Percentiles rank a stretch among this genome's conserved stretches.
These are phyloP conservation scores for Fusarium sp. DNA, from an alignment of 2,329 filamentous ascomycete genomes.

Conservation along the genomic window DNA sequence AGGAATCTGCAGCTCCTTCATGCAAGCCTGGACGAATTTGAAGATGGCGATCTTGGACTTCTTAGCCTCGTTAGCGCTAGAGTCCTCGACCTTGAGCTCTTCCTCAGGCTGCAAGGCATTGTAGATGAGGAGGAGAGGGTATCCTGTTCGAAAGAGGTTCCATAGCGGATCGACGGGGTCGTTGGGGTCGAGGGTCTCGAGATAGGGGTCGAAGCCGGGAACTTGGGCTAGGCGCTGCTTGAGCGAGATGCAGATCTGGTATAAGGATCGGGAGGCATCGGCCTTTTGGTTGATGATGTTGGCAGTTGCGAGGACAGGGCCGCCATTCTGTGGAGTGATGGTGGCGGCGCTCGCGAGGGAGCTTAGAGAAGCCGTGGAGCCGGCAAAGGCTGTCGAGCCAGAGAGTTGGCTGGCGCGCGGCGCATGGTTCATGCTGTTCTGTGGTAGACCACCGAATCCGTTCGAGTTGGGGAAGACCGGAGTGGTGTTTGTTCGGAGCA, in stretches of 20 bases:
- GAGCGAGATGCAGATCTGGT: conserved; percentile 92
- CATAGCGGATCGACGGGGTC: conserved; percentile 91
- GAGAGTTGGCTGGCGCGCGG: conserved; percentile 72
- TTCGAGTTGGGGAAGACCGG: conserved; percentile 64
- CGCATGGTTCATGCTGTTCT: conserved; percentile 63
- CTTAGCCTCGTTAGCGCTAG: conserved; percentile 74
- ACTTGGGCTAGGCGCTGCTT: conserved; percentile 86
- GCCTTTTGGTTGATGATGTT: conserved; percentile 99
- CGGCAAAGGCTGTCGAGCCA: conserved; percentile 68
- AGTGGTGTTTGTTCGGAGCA: conserved; percentile 69
- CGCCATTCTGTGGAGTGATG: conserved; percentile 60
- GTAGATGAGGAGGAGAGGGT: conserved; percentile 88
- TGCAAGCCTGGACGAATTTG: conserved; percentile 91
- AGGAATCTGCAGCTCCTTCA: conserved; percentile 83
- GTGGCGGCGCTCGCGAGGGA: conserved; percentile 61
- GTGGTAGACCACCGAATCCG: conserved; percentile 58
- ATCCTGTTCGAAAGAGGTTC: conserved; percentile 85
- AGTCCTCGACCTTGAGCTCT: conserved; percentile 75
- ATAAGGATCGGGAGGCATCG: conserved; percentile 90
- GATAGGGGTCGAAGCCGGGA: conserved; percentile 81
- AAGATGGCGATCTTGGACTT: conserved; percentile 89
- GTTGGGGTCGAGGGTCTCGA: conserved; percentile 77
- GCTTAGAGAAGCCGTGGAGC: conserved; percentile 64
- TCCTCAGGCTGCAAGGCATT: conserved; percentile 82
- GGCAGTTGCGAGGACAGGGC: conserved; percentile 79